Percentiles rank a stretch among this genome's conserved stretches.
phyloP scores from a whole-genome alignment of 1,284 basidiomycete species.

The Ganoderma resinaceum region DNA sequence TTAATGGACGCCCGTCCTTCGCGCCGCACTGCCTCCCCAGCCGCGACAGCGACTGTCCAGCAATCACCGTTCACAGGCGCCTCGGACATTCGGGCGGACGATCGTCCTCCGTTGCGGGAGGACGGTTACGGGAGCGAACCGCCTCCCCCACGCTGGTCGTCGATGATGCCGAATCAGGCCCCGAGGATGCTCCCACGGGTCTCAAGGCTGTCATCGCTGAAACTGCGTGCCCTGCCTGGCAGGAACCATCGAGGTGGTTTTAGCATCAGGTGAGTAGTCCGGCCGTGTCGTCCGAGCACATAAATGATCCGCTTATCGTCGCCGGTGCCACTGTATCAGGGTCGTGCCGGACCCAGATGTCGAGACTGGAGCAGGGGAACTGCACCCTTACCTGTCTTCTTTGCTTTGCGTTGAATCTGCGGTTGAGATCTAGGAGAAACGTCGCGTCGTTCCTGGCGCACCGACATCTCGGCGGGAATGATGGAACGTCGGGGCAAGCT shows the following conservation, averaged over 20 bases:
- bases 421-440: conserved; percentile 15
- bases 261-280: conserved; percentile 1
- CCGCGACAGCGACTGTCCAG: background rate
- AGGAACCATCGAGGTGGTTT: background rate
- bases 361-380: conserved; percentile 20
- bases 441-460: conserved; percentile 16
- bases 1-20: conserved; percentile 1
- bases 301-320: conserved; percentile 9
- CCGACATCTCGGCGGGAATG: conserved; percentile 16
- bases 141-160: background rate
- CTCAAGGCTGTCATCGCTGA: background rate
- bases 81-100: background rate
- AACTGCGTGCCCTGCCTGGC: background rate
- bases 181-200: background rate
- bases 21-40: background rate
- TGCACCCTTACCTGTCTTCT: conserved; percentile 9
- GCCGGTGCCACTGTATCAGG: conserved; percentile 20
- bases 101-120: background rate
- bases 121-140: background rate
- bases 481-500: background rate
- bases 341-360: conserved; percentile 11
- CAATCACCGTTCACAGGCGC: background rate
- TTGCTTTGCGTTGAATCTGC: conserved; percentile 12
- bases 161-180: background rate
- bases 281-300: background rate